Evolutionary conservation across 2,329 filamentous ascomycete genomes (phyloP).

Genomic region (Emmonsiellopsis sp.): DNA sequence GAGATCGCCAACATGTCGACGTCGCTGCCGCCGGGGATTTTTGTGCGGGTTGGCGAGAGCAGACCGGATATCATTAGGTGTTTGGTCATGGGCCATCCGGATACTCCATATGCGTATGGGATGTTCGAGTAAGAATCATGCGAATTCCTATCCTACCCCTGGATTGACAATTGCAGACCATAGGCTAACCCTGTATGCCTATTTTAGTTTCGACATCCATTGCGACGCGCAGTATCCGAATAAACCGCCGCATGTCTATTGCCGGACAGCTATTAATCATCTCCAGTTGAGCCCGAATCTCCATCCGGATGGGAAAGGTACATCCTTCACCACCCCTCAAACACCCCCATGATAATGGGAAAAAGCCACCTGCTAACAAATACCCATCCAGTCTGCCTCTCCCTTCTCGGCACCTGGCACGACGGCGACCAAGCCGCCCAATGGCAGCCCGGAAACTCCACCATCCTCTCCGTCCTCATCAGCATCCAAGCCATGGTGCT

Average conservation of each 20-base stretch:
- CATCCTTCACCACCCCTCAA: constrained; percentile 5
- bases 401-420: constrained; percentile 41
- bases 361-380: constrained; percentile 3
- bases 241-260: constrained; percentile 32
- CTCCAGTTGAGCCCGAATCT: constrained; percentile 44
- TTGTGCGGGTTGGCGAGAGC: constrained; percentile 36
- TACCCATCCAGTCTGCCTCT: constrained; percentile 37
- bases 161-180: background rate
- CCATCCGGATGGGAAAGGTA: constrained; percentile 40
- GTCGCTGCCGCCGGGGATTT: constrained; percentile 43
- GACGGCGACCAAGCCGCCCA: constrained; percentile 29
- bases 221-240: constrained; percentile 35
- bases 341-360: background rate
- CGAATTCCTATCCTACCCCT: background rate
- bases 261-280: constrained; percentile 38
- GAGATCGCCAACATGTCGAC: constrained; percentile 39
- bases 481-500: constrained; percentile 51
- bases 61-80: constrained; percentile 43
- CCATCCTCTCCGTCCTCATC: constrained; percentile 44
- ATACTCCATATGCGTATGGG: constrained; percentile 45
- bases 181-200: background rate
- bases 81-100: constrained; percentile 40
- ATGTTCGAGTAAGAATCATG: constrained; percentile 35
- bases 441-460: constrained; percentile 40
- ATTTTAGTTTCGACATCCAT: constrained; percentile 38